phyloP scores from a whole-genome alignment of 2,329 filamentous ascomycete genomes.

The Trichothecium sympodiale region DNA sequence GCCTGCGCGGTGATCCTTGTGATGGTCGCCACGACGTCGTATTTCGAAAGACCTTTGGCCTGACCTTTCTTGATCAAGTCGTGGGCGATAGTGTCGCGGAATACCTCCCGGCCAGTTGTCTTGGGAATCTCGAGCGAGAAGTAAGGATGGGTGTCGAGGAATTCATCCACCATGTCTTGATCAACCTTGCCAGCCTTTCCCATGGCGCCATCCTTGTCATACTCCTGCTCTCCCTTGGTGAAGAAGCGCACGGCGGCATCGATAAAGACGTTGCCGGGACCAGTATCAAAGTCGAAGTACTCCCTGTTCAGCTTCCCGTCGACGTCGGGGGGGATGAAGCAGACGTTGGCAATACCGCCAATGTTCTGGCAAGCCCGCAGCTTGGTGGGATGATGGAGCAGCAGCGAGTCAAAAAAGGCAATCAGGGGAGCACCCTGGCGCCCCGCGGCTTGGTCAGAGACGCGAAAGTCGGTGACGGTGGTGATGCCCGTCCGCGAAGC shows the following conservation, averaged over 20 bases:
- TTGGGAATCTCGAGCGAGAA: conserved; percentile 30
- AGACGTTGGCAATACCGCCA: conserved; percentile 27
- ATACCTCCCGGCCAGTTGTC: conserved; percentile 39
- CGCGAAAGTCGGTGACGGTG: conserved; percentile 38
- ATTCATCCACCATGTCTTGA: conserved; percentile 35
- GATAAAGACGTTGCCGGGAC: conserved; percentile 45
- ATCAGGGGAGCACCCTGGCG: conserved; percentile 38
- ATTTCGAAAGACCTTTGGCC: conserved; percentile 22
- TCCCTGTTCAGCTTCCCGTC: conserved; percentile 1
- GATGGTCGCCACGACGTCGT: conserved; percentile 37
- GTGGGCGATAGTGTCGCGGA: conserved; percentile 33
- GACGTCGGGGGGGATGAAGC: conserved; percentile 2
- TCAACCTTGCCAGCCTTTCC: conserved; percentile 35
- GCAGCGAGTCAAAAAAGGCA: conserved; percentile 37
- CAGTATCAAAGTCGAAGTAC: conserved; percentile 25
- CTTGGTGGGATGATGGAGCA: conserved; percentile 38
- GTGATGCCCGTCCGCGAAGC: conserved; percentile 40
- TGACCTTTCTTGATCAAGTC: conserved; percentile 28
- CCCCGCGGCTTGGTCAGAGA: conserved; percentile 35
- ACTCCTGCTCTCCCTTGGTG: conserved; percentile 35
- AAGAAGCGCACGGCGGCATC: conserved; percentile 44
- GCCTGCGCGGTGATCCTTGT: conserved; percentile 32
- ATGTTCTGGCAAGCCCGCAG: conserved; percentile 41
- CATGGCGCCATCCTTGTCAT: conserved; percentile 40
- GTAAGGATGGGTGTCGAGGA: conserved; percentile 26